Percentiles rank a stretch among this genome's conserved stretches.
Evolutionary conservation across 78 protist species (phyloP).

Genomic region (Isochrysis galbana): DNA sequence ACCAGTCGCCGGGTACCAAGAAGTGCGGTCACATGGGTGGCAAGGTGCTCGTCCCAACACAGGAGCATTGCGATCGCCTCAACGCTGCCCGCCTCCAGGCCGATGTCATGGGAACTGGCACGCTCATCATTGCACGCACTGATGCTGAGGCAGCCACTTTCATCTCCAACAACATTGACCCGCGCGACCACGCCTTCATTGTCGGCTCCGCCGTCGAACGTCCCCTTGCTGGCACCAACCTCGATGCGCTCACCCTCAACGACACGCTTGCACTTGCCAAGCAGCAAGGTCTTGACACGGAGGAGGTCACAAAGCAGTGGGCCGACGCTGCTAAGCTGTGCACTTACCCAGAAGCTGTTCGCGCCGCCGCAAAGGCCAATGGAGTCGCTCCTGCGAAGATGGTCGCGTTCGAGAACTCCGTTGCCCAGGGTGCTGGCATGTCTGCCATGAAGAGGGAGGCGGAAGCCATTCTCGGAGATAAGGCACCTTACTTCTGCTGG

Average conservation of each 20-base stretch:
- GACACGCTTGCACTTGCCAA: neutral
- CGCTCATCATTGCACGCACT: constrained; percentile 85
- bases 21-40: constrained; percentile 79
- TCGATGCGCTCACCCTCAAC: neutral
- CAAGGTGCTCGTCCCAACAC: constrained; percentile 13
- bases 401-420: neutral
- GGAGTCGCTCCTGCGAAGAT: neutral
- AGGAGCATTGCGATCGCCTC: neutral
- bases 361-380: neutral
- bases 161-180: constrained; percentile 77
- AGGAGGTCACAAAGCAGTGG: constrained; percentile 18
- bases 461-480: neutral
- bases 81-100: constrained; percentile 84
- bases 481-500: constrained; percentile 64
- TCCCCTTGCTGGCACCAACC: constrained; percentile 20
- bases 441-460: neutral
- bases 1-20: constrained; percentile 87
- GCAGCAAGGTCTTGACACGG: neutral
- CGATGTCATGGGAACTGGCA: constrained; percentile 79
- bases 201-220: constrained; percentile 57
- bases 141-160: constrained; percentile 89
- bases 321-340: constrained; percentile 8
- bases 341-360: constrained; percentile 45
- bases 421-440: neutral
- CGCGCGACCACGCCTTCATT: constrained; percentile 73